Percentiles rank a stretch among this genome's conserved stretches.
Conservation (phyloP, 169 alveolate genomes). For the Plasmodium berghei region DNA sequence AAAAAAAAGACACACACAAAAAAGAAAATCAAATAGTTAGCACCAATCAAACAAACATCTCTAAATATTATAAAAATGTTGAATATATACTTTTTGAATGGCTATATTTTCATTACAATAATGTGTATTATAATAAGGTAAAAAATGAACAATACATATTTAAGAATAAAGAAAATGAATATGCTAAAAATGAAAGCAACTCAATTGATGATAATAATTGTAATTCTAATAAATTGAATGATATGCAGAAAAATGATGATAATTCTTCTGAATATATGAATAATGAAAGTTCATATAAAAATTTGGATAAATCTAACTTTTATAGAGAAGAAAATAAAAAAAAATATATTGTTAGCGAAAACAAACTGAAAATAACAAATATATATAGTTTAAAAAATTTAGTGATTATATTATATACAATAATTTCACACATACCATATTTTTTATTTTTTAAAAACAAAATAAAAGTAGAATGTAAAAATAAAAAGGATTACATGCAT, state of each 20-base stretch:
- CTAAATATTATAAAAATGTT: constrained; percentile 8
- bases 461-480: constrained; percentile 43
- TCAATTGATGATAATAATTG: background rate
- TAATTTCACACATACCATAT: constrained; percentile 72
- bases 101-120: constrained; percentile 71
- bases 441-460: constrained; percentile 71
- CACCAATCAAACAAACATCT: background rate
- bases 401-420: constrained; percentile 51
- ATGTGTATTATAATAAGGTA: constrained; percentile 31
- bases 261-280: background rate
- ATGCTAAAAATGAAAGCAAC: background rate
- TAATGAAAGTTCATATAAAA: background rate
- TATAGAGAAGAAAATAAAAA: constrained; percentile 30
- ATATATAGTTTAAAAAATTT: constrained; percentile 51
- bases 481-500: constrained; percentile 26
- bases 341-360: background rate
- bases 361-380: constrained; percentile 30
- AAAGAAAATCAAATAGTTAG: background rate
- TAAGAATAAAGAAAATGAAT: background rate
- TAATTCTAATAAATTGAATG: background rate
- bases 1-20: constrained; percentile 4
- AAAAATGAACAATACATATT: constrained; percentile 17
- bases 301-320: constrained; percentile 4
- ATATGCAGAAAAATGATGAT: background rate
- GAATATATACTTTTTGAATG: constrained; percentile 64